phyloP scores from a whole-genome alignment of 73 alveolate genomes.

The Blepharisma stoltei region DNA sequence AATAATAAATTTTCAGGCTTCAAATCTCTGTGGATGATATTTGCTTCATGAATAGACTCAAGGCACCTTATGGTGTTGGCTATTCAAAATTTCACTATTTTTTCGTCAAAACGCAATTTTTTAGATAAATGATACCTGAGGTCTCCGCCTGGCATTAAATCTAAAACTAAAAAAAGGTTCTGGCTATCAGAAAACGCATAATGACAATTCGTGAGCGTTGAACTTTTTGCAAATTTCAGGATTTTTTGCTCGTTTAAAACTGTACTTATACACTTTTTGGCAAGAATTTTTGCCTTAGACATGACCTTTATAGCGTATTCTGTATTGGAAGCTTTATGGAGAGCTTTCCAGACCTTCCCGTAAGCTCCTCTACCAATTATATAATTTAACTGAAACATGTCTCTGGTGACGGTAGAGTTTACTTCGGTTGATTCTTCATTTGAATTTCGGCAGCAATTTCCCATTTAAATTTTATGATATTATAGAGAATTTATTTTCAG shows the following conservation, averaged over 20 bases:
- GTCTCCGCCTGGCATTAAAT: conserved; percentile 64
- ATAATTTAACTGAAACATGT: conserved; percentile 44
- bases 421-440: too few relatives aligned
- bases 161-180: conserved; percentile 65
- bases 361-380: conserved; percentile 74
- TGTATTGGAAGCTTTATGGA: conserved; percentile 40
- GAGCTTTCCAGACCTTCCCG: conserved; percentile 74
- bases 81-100: conserved; percentile 33
- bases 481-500: too few relatives aligned
- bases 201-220: conserved; percentile 58
- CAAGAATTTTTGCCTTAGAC: conserved; percentile 62
- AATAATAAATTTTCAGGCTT: conserved; percentile 77
- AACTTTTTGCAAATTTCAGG: conserved; percentile 44
- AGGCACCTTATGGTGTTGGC: conserved; percentile 56
- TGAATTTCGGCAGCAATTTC: too few relatives aligned
- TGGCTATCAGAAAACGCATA: conserved; percentile 66
- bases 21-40: conserved; percentile 56
- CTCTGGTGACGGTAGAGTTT: neutral
- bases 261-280: conserved; percentile 59
- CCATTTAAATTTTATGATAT: too few relatives aligned
- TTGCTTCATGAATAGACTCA: conserved; percentile 46
- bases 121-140: conserved; percentile 30
- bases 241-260: conserved; percentile 63
- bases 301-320: conserved; percentile 73
- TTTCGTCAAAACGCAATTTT: conserved; percentile 24